These are phyloP conservation scores for Plasmodium gonderi DNA, from an alignment of 169 alveolate species.

Conservation along the genomic window DNA sequence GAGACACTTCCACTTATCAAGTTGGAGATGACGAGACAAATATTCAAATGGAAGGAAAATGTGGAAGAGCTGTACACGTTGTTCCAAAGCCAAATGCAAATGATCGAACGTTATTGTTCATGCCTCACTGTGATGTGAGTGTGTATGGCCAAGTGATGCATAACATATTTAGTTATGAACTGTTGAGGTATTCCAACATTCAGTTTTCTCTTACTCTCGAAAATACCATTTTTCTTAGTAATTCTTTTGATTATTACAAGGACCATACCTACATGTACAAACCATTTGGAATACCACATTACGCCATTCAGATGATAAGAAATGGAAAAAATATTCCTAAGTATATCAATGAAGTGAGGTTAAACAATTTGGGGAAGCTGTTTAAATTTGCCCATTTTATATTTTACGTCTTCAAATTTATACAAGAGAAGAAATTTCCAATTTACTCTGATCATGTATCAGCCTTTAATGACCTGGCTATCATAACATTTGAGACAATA, in stretches of 20 bases:
- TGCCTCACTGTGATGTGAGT: constrained; percentile 70
- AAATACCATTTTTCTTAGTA: constrained; percentile 40
- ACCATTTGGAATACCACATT: constrained; percentile 42
- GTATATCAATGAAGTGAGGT: neutral
- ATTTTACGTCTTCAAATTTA: constrained; percentile 29
- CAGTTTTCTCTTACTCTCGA: constrained; percentile 19
- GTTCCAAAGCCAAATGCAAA: neutral
- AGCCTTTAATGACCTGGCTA: constrained; percentile 43
- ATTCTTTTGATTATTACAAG: constrained; percentile 42
- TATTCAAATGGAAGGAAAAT: neutral
- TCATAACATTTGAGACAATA: constrained; percentile 8
- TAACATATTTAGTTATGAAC: constrained; percentile 23
- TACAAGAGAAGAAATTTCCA: constrained; percentile 30
- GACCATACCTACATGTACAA: constrained; percentile 30
- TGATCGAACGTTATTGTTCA: constrained; percentile 16
- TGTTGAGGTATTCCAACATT: constrained; percentile 4
- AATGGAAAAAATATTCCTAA: neutral
- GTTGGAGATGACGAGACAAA: neutral
- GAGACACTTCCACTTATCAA: neutral
- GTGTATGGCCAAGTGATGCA: constrained; percentile 51
- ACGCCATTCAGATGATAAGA: constrained; percentile 10
- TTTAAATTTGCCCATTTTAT: constrained; percentile 42
- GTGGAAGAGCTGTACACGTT: too few species aligned
- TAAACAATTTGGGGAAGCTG: neutral
- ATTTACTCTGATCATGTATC: constrained; percentile 13